phyloP scores from a whole-genome alignment of 768 basidiomycete species.

The Suillus sp. region DNA sequence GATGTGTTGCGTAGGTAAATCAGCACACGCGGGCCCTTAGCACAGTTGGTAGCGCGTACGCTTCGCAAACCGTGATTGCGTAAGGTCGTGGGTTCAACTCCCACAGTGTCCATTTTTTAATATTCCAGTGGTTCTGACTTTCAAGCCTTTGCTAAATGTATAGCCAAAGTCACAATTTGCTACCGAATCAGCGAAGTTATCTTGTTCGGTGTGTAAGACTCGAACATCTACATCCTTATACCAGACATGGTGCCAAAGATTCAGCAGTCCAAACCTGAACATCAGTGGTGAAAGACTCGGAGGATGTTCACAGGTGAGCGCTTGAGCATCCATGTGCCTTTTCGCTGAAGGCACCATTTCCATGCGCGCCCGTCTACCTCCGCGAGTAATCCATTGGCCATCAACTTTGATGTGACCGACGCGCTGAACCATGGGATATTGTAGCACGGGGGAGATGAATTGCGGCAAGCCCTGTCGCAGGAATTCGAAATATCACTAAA shows the following conservation, averaged over 20 bases:
- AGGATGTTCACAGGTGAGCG: background rate
- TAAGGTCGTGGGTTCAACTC: constrained; percentile 38
- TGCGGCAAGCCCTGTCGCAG: background rate
- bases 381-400: background rate
- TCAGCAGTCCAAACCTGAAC: background rate
- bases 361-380: background rate
- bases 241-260: background rate
- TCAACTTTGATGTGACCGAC: background rate
- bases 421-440: background rate
- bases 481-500: background rate
- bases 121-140: no score
- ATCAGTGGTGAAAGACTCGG: background rate
- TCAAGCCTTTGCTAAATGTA: background rate
- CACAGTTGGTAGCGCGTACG: constrained; percentile 38
- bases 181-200: background rate
- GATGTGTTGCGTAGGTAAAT: background rate
- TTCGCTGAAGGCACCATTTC: background rate
- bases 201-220: background rate
- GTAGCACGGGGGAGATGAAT: background rate
- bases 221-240: background rate
- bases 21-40: constrained; percentile 27
- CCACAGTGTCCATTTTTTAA: constrained; percentile 33
- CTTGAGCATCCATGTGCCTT: background rate
- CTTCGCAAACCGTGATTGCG: constrained; percentile 31
- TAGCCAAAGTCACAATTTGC: background rate